These are phyloP conservation scores for Yarrowia porcina DNA, from an alignment of 805 yeast species.

Conservation along the genomic window DNA sequence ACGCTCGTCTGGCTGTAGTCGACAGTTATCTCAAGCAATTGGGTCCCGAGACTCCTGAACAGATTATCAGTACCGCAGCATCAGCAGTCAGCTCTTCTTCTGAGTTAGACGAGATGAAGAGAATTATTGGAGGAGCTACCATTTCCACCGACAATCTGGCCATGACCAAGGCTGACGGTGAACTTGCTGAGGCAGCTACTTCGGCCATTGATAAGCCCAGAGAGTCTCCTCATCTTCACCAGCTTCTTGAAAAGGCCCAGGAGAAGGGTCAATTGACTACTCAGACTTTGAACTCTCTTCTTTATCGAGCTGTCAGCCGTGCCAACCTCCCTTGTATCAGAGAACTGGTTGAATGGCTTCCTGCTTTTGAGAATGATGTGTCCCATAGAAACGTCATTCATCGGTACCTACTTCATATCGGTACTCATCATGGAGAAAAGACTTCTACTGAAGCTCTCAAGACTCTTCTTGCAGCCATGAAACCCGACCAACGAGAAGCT, in stretches of 20 bases:
- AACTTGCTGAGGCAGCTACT: neutral
- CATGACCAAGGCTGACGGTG: neutral
- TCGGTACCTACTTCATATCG: conserved; percentile 13
- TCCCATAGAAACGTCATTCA: conserved; percentile 23
- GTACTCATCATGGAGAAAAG: conserved; percentile 13
- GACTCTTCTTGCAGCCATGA: neutral
- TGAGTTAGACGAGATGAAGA: conserved; percentile 11
- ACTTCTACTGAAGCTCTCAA: neutral
- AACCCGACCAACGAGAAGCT: neutral
- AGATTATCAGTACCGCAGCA: neutral
- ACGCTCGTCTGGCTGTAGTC: conserved; percentile 44
- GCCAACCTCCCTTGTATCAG: conserved; percentile 12
- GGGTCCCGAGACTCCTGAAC: neutral
- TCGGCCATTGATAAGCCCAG: neutral
- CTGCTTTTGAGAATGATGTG: neutral
- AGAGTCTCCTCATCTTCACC: neutral
- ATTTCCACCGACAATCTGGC: neutral
- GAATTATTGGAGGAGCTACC: neutral
- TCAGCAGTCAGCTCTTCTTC: neutral
- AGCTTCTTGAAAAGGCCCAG: conserved; percentile 7
- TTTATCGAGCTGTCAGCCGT: conserved; percentile 18
- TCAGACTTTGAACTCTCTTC: conserved; percentile 4
- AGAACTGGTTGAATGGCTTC: conserved; percentile 2
- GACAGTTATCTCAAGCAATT: conserved; percentile 38
- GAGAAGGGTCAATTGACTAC: conserved; percentile 13